Evolutionary conservation across 148 eudicot genomes (phyloP), one percentile per base, ranked within the genome.

Genomic region (Cornus suecica): DNA sequence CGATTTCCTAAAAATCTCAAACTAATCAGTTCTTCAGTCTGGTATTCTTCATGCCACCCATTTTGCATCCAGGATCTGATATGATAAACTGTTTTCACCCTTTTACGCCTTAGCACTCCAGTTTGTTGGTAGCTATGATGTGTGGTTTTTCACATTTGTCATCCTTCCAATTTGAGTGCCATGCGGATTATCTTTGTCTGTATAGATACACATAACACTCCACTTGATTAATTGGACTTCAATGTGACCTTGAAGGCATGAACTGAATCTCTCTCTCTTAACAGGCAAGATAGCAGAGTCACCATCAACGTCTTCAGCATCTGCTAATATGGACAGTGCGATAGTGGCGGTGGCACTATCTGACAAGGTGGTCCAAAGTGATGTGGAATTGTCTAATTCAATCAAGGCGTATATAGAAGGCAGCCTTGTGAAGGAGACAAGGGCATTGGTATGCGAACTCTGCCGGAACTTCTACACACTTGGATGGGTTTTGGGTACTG

Each of bases 401-500:
- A 51, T 29, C 24, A 32, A 70, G 25, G 6, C 77, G 32, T 61
- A 32, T 68, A 26, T 67, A 24, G 78, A 68, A 16, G 68, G 65
- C 60, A 28, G 25, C 22, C 34, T 4, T 23, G 78, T 67, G 52
- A 76, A 52, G 70, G 72, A 76, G 68, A 76, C 78, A 32, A 67
- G 62, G 56, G n/a, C 52, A 24, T 54, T 76, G 25, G 72, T 34
- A 4, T 67, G n/a, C 26, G 67, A 70, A 70, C 41, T 70, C 2
- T 70, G 74, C 16, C 74, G 63, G 37, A 34, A 52, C 37, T 70
- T 70, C 25, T 70, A 70, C 52, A 51, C 62, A 9, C 64, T 70
- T 27, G 74, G 74, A 70, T 70, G 74, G 74, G 62, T 70, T 16
- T 70, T 15, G 41, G 74, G 74, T 70, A 51, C 63, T 18, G 41